Base-by-base conservation (phyloP, 2,329 filamentous ascomycete genomes). In the Xylariomycetidae sp. region DNA sequence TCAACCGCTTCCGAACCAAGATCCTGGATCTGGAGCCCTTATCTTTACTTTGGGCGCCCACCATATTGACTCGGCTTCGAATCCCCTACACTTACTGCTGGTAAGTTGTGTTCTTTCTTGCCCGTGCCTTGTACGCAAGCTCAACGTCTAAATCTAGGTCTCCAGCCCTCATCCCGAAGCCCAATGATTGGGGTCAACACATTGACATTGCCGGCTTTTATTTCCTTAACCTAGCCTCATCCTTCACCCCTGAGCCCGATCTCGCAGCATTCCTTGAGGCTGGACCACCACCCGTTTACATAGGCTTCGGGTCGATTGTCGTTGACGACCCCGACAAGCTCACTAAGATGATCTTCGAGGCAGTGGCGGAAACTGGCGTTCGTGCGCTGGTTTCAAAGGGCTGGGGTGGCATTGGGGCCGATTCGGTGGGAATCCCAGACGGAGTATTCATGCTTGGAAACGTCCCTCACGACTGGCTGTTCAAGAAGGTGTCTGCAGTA, bases 71-170 rank as follows among this genome's bases (percentile, higher is more conserved):
- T 27, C 77, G 85, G 19, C 64, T 95, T 19, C 75, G 74, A 29
- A 73, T 95, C 12, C 87, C 89, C 1, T 86, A 85, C 47, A 94
- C 89, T 0, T 96, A 95, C 53, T 92, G 88, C 59, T 95, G 89
- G 88, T 54, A 60, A 60, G 61, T 59, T 15, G 2, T n/a, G n/a
- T n/a, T n/a, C n/a, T n/a, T n/a, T n/a, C n/a, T n/a, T n/a, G n/a
- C n/a, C n/a, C n/a, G n/a, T n/a, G n/a, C n/a, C n/a, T n/a, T n/a
- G n/a, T n/a, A n/a, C n/a, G n/a, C n/a, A n/a, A n/a, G n/a, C n/a
- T n/a, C n/a, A n/a, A n/a, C n/a, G n/a, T n/a, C n/a, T n/a, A n/a
- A 18, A 23, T 19, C 18, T 12, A 52, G 56, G 56, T 61, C 58
- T 19, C 57, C 57, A 6, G 50, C 54, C 10, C 58, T 74, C 12